Percentiles rank a stretch among this genome's conserved stretches.
phyloP scores from a whole-genome alignment of 305 asterid genomes.

The Fraxinus greggii region DNA sequence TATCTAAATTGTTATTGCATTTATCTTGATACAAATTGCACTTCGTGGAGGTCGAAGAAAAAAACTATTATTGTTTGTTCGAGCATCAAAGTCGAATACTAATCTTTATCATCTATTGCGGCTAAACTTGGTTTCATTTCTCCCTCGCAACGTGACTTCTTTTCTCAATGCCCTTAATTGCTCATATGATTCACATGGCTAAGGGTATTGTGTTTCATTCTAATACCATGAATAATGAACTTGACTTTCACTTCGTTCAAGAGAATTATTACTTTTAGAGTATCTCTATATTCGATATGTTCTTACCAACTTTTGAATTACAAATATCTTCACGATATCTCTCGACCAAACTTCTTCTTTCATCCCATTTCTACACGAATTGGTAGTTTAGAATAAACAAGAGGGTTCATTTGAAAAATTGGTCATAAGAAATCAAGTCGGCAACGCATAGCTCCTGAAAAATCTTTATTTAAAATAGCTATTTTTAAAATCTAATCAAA shows the following conservation, averaged over 20 bases:
- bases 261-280: neutral
- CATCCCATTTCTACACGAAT: neutral
- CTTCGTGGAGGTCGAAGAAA: neutral
- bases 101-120: neutral
- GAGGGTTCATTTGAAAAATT: neutral
- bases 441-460: neutral
- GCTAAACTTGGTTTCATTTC: neutral
- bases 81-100: neutral
- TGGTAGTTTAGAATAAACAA: neutral
- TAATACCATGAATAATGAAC: neutral
- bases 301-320: too few relatives aligned
- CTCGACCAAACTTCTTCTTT: neutral
- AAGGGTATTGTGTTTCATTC: neutral
- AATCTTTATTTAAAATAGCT: neutral
- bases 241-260: neutral
- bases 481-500: too few relatives aligned
- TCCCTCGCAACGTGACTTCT: neutral
- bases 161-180: neutral
- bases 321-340: neutral
- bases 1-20: neutral
- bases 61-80: too few relatives aligned
- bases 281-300: too few relatives aligned
- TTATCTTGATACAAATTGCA: neutral
- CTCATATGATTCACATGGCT: neutral
- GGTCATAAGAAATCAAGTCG: neutral